Evolutionary conservation across 2,329 filamentous ascomycete species (phyloP), one percentile per base, ranked within the genome.

Genomic region (Hortaea werneckii): DNA sequence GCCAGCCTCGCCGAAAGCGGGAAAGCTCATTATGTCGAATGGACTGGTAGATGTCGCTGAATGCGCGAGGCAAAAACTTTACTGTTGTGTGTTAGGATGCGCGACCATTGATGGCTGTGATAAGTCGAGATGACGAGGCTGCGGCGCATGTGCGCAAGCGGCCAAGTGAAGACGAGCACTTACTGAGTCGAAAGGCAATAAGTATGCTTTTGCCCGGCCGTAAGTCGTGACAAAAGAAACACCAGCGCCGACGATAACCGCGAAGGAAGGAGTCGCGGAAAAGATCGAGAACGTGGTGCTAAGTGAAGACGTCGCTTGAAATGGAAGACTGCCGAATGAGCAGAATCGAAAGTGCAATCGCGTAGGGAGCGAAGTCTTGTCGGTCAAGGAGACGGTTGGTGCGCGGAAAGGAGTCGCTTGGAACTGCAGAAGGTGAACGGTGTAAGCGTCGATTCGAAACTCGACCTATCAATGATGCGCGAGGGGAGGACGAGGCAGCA

Each of bases 21-120:
- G 75, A 70, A 80, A 83, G 63, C 78, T 80, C 80, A 83, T 83
- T 48, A 54, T 75, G 64, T 50, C 48, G 48, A 28, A 39, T n/a
- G 42, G 32, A 13, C 29, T 26, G 42, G 29, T 37, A n/a, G 9
- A 30, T 38, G 46, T 29, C n/a, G 37, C 7, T 41, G 6, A 6
- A 10, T 20, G 28, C 39, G 34, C 32, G 28, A 50, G 45, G 46
- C 29, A 37, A 2, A 37, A 51, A 44, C 46, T 41, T 46, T 47
- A 49, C 47, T 48, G 30, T 47, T 43, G 41, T 44, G 32, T 48
- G 44, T n/a, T 20, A 20, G 37, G 37, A 43, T 43, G 45, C 28
- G 39, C 39, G 12, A 41, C 20, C 20, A 20, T 6, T 35, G 32
- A 12, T 35, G 27, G 10, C 12, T 29, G 30, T 37, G 30, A 35